Percentiles rank a stretch among this genome's conserved stretches.
Conservation (phyloP, 768 basidiomycete species). For the Coprinopsis marcescibilis region DNA sequence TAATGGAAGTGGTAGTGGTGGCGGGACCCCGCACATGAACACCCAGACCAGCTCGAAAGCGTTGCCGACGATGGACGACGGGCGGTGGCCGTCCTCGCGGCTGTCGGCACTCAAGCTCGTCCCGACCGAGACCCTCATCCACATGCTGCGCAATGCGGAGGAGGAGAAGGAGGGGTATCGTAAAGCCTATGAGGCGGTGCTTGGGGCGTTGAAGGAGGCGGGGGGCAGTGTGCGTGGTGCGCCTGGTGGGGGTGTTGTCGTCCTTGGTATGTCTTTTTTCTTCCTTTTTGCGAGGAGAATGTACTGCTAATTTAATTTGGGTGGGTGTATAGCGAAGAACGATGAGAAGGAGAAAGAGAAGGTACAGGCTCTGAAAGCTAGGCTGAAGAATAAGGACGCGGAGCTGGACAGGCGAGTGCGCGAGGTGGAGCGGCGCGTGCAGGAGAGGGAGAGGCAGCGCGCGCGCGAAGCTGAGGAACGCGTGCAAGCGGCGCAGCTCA, state of each 20-base stretch:
- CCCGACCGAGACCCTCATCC: neutral
- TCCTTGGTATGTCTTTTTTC: neutral
- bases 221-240: neutral
- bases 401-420: neutral
- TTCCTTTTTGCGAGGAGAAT: too few species aligned
- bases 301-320: too few species aligned
- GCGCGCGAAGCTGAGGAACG: neutral
- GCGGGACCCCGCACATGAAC: too few species aligned
- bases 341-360: neutral
- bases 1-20: too few species aligned
- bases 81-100: constrained; percentile 4
- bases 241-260: neutral
- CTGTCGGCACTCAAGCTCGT: neutral
- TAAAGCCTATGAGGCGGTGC: neutral
- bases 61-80: too few species aligned
- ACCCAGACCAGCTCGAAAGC: too few species aligned
- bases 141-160: constrained; percentile 2
- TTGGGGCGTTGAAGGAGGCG: neutral
- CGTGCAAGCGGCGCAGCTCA: neutral
- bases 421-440: neutral
- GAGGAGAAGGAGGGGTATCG: neutral
- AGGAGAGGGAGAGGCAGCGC: neutral
- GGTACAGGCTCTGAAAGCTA: neutral
- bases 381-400: neutral
- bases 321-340: neutral